Conservation (phyloP, 305 asterid species). For the Ilex paraguariensis region DNA sequence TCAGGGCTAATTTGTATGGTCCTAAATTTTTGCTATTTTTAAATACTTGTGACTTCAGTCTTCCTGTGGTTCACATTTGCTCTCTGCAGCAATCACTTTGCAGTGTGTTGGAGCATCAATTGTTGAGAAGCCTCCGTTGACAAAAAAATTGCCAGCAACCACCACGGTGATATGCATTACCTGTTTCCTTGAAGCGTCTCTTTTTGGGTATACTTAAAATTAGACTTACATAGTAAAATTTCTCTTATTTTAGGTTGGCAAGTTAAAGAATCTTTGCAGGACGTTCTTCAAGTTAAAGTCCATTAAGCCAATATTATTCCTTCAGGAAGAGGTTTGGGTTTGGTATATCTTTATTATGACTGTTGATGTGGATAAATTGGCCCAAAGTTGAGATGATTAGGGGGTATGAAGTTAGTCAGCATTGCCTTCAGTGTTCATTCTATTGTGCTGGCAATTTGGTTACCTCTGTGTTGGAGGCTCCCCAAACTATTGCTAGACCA, state of each 20-base stretch:
- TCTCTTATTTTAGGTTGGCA: conserved; percentile 58
- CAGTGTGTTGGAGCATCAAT: conserved; percentile 89
- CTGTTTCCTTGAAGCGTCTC: conserved; percentile 5
- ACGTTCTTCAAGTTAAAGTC: conserved; percentile 92
- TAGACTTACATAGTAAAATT: not conserved
- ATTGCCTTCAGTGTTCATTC: not conserved
- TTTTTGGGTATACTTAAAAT: conserved; percentile 10
- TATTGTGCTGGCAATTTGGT: not conserved
- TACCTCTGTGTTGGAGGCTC: too few relatives aligned
- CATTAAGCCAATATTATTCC: conserved; percentile 62
- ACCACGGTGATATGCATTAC: conserved; percentile 51
- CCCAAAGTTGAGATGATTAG: not conserved
- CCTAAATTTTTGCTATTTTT: conserved; percentile 10
- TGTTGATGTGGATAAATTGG: not conserved
- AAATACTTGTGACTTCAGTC: conserved; percentile 1
- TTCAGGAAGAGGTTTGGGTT: conserved; percentile 79
- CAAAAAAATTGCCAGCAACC: conserved; percentile 74
- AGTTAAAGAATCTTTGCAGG: conserved; percentile 81
- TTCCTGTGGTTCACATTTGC: conserved; percentile 7
- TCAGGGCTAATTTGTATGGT: conserved; percentile 78
- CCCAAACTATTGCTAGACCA: too few relatives aligned
- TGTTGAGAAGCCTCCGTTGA: conserved; percentile 69
- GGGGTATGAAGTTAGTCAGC: not conserved
- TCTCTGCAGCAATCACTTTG: conserved; percentile 64
- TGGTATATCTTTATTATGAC: not conserved